Conservation (phyloP, 78 protist species). For the Carpediemonas membranifera region DNA sequence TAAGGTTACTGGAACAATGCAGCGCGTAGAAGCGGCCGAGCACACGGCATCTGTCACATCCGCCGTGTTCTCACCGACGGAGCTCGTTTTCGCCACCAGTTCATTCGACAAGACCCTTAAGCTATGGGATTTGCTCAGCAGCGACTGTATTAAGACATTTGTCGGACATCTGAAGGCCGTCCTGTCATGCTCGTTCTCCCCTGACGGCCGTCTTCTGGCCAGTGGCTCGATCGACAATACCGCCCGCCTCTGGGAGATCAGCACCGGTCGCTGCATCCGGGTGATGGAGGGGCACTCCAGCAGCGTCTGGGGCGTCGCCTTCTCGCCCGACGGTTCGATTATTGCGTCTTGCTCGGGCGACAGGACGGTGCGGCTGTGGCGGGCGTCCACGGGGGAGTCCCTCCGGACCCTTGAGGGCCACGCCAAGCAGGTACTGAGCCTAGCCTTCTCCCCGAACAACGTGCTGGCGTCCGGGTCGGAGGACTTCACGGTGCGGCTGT, state of each 20-base stretch:
- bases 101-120: too few relatives aligned
- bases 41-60: too few relatives aligned
- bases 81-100: too few relatives aligned
- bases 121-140: too few relatives aligned
- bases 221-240: conserved; percentile 7
- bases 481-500: conserved; percentile 10
- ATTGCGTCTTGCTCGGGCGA: conserved; percentile 1
- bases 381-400: background rate
- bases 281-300: too few relatives aligned
- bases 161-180: too few relatives aligned
- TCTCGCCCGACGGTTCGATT: conserved; percentile 2
- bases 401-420: conserved; percentile 8
- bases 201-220: conserved; percentile 53
- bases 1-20: too few relatives aligned
- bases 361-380: conserved; percentile 7
- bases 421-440: conserved; percentile 4
- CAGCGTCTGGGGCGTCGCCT: conserved; percentile 10
- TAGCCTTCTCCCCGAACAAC: background rate
- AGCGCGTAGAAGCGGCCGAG: too few relatives aligned
- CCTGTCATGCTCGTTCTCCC: conserved; percentile 49
- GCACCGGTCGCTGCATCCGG: too few relatives aligned
- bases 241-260: conserved; percentile 15
- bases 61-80: too few relatives aligned
- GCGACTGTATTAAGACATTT: too few relatives aligned
- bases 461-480: background rate